Evolutionary conservation across 1,284 basidiomycete species (phyloP).

Genomic region (Austroboletus rostrupii): DNA sequence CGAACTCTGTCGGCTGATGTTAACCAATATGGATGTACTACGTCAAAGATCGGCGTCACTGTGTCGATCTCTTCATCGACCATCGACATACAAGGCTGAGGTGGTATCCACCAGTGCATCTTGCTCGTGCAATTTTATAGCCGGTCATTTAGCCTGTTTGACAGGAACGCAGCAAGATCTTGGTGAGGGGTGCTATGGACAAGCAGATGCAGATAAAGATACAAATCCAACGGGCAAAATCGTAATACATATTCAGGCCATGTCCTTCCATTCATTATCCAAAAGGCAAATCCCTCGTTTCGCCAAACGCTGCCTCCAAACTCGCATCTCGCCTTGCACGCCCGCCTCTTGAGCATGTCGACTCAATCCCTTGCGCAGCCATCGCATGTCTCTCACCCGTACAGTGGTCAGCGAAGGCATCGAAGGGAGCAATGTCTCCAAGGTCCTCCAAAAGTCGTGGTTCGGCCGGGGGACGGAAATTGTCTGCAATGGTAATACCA

Average conservation of each 20-base stretch:
- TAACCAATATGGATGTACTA: too few species aligned
- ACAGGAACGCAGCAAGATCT: too few species aligned
- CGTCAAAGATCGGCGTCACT: too few species aligned
- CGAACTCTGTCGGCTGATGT: too few species aligned
- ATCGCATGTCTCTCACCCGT: conserved; percentile 64
- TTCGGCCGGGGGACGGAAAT: conserved; percentile 71
- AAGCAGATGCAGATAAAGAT: conserved; percentile 3
- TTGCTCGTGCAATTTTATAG: too few species aligned
- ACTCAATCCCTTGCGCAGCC: conserved; percentile 65
- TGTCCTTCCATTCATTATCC: conserved; percentile 64
- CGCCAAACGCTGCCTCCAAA: conserved; percentile 60
- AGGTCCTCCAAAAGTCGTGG: conserved; percentile 47
- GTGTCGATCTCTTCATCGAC: too few species aligned
- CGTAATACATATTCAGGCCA: conserved; percentile 22
- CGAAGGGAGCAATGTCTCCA: conserved; percentile 53
- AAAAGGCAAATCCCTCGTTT: conserved; percentile 56
- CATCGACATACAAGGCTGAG: too few species aligned
- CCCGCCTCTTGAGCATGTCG: conserved; percentile 62
- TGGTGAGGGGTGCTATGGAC: conserved; percentile 3
- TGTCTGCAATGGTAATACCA: conserved; percentile 49
- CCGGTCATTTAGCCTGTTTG: too few species aligned
- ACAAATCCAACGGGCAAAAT: conserved; percentile 11
- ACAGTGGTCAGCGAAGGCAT: conserved; percentile 55
- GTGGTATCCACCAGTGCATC: too few species aligned
- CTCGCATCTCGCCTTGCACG: conserved; percentile 71